Conservation (phyloP, 1,284 basidiomycete genomes). For the Chalciporus sp. region DNA sequence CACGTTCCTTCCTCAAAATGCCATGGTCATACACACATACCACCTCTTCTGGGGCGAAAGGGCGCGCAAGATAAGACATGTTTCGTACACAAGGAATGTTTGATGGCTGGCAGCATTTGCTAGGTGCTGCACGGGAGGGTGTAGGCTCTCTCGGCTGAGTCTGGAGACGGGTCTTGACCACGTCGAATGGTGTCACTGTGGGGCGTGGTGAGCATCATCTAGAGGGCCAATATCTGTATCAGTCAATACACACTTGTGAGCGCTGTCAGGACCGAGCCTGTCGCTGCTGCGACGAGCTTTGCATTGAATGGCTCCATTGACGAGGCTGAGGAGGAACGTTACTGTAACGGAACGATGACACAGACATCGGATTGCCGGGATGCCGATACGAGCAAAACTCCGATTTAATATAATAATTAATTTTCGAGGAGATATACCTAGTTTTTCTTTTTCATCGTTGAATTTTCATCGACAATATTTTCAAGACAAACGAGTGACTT, state of each 20-base stretch:
- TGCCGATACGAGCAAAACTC: background rate
- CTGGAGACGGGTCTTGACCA: conserved; percentile 91
- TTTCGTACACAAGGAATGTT: conserved; percentile 66
- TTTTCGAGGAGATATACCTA: no score
- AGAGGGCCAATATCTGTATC: background rate
- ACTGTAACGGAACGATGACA: no score
- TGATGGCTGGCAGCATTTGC: conserved; percentile 70
- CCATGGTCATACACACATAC: conserved; percentile 80
- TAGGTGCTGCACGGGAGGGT: conserved; percentile 51
- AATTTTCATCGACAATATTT: background rate
- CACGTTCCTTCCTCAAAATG: conserved; percentile 67
- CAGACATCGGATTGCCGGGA: background rate
- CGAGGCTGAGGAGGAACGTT: conserved; percentile 7
- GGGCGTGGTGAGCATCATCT: conserved; percentile 6
- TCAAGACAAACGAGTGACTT: conserved; percentile 10
- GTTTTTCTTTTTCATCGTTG: no score
- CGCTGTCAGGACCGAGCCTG: conserved; percentile 81
- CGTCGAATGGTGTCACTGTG: conserved; percentile 93
- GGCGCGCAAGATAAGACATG: conserved; percentile 70
- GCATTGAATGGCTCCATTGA: conserved; percentile 73
- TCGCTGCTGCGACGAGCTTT: conserved; percentile 80
- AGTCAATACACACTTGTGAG: conserved; percentile 65
- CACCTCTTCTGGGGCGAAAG: conserved; percentile 56
- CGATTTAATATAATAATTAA: background rate
- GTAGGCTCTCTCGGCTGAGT: conserved; percentile 66